Base-by-base conservation (phyloP, 441 rosid genomes). In the Erysimum pusillum region DNA sequence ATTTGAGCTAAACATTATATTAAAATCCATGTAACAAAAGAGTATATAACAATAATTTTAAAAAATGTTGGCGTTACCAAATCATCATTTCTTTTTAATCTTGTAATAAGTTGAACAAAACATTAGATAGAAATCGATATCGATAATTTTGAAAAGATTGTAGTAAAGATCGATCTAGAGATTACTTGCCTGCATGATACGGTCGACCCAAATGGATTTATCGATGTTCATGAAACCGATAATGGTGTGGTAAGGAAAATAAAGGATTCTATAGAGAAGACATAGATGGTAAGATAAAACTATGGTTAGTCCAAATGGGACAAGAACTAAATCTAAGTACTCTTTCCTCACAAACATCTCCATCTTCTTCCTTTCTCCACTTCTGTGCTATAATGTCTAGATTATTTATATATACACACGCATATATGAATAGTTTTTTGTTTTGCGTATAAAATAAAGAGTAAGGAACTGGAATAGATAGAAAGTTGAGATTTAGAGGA, bases 221-320 rank as follows among this genome's bases (percentile, higher is more conserved):
- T 89, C 86, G 34, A 83, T 80, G 86, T 89, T 88, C 80, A 89
- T 91, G 51, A 88, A 89, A 62, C 94, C 97, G 38, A 85, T 79
- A 54, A 80, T 79, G 5, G 94, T 91, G 36, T 86, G 88, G 83
- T 88, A 87, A 56, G 97, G 93, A 28, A 51, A 87, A 59, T 87
- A 64, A 18, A 89, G 81, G 82, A 85, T 85, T 75, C 89, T 77
- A 81, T 89, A 84, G 38, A 91, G 87, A 76, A 91, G 90, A 79
- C 63, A 18, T 41, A 89, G 83, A 78, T 91, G 94, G 78, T 89
- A 91, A 0, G 62, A 76, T 15, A 91, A 74, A 88, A 91, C 79
- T 79, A 88, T 79, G 67, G 80, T 46, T 81, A 91, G 63, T 3
- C 90, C 93, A 45, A 59, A 11, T 14, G 97, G 97, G 76, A 91